Base-by-base conservation (phyloP, 306 rosid species). In the Hippophae rhamnoides region DNA sequence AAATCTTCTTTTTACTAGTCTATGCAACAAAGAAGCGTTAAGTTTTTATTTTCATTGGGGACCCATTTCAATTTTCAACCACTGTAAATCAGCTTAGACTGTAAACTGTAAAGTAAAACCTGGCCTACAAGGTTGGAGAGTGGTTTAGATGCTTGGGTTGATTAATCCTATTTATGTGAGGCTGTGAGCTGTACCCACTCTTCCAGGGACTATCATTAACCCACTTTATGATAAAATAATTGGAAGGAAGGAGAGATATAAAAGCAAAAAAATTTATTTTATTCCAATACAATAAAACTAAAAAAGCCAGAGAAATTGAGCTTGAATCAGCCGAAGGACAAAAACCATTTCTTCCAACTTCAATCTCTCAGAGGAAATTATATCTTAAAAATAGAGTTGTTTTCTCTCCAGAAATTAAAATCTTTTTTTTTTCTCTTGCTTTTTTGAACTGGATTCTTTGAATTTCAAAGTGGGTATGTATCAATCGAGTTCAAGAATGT, bases 101-200 rank as follows among this genome's bases (percentile, higher is more conserved):
- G 5, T 42, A 43, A 52, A 47, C 47, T 7, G 18, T 42, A 25
- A 26, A 51, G 56, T 27, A 9, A 49, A 43, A 65, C 46, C 49
- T 48, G 62, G 66, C 64, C 62, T 48, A 57, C 46, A 18, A 42
- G 48, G 59, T 49, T 53, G 10, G 47, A 67, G 63, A 78, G 64
- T 48, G 70, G 78, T 69, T 64, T 65, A 72, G 43, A 26, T 46
- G 38, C 55, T 69, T 65, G 40, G 71, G 84, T 70, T 71, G 59
- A 79, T 78, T 85, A 74, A 45, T 78, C 64, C 57, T 31, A 59
- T 58, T 63, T 48, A 64, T 84, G 89, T 84, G 97, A 94, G 87
- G 97, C 63, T 48, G 66, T 84, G 89, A 87, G 97, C 96, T 90
- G 97, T 86, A 87, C 82, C 97, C 97, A 82, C 82, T 72, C 89